These are phyloP conservation scores for Pythium dissimile DNA, from an alignment of 352 stramenopile species.

Conservation along the genomic window DNA sequence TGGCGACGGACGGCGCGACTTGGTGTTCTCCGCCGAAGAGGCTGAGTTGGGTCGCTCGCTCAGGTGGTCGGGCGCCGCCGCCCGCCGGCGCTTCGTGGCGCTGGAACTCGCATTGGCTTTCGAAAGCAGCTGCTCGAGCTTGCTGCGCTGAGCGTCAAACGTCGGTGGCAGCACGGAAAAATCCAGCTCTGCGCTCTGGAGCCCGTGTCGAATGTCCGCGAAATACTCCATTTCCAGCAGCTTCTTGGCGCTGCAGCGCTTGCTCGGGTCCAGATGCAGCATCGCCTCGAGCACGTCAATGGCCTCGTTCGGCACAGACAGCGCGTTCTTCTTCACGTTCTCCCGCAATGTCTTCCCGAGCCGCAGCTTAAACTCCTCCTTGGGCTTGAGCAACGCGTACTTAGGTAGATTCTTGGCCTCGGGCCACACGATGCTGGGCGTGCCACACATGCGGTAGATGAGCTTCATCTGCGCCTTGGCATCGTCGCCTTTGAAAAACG, in stretches of 20 bases:
- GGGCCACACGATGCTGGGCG: slow-evolving; percentile 50
- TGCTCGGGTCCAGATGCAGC: slow-evolving; percentile 71
- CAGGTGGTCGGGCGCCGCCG: too few species aligned
- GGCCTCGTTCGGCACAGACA: slow-evolving; percentile 44
- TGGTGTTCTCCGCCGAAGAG: slow-evolving; percentile 9
- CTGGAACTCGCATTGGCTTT: slow-evolving; percentile 6
- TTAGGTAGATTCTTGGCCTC: slow-evolving; percentile 48
- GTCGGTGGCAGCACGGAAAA: slow-evolving; percentile 45
- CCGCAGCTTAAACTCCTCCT: slow-evolving; percentile 74
- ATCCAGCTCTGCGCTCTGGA: slow-evolving; percentile 19
- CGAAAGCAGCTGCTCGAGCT: slow-evolving; percentile 46
- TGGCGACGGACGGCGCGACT: slow-evolving; percentile 1
- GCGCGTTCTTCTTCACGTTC: slow-evolving; percentile 38
- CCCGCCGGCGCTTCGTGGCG: slow-evolving; percentile 19
- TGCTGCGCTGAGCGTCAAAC: slow-evolving; percentile 56
- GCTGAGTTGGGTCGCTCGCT: slow-evolving; percentile 13
- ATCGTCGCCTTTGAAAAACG: slow-evolving; percentile 62
- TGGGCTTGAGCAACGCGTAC: slow-evolving; percentile 54
- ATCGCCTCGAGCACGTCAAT: slow-evolving; percentile 69
- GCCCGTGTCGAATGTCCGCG: slow-evolving; percentile 29
- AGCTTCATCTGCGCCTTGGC: slow-evolving; percentile 65
- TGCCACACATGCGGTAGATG: slow-evolving; percentile 79
- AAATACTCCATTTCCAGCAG: slow-evolving; percentile 65
- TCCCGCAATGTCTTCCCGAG: slow-evolving; percentile 79
- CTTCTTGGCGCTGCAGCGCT: slow-evolving; percentile 42